Evolutionary conservation across 331 rosid species (phyloP).

Genomic region (Malus hybrid): DNA sequence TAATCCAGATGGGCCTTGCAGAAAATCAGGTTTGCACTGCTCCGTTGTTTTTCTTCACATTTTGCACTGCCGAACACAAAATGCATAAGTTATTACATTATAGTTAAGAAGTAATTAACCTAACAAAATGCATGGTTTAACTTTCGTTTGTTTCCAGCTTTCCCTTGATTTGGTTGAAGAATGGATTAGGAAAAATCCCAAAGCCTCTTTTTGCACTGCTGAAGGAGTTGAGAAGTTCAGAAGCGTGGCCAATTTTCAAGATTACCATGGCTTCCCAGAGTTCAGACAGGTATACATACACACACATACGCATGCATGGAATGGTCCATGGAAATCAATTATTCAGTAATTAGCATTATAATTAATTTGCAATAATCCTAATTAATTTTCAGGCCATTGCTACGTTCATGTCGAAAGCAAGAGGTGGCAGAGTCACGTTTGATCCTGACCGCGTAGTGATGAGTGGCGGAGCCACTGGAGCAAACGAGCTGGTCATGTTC

Average conservation of each 20-base stretch:
- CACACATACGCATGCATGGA: background rate
- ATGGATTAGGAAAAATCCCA: slow-evolving; percentile 63
- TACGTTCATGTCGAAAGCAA: slow-evolving; percentile 67
- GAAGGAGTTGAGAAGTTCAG: slow-evolving; percentile 63
- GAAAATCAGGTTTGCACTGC: slow-evolving; percentile 41
- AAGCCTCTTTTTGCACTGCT: slow-evolving; percentile 71
- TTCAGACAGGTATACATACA: slow-evolving; percentile 47
- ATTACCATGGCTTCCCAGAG: slow-evolving; percentile 74
- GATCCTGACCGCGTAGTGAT: slow-evolving; percentile 66
- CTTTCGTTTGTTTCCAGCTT: slow-evolving; percentile 32
- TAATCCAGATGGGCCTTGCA: slow-evolving; percentile 95
- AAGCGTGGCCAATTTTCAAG: slow-evolving; percentile 67
- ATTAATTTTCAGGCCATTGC: slow-evolving; percentile 54
- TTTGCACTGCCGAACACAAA: too few species aligned
- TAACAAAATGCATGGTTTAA: background rate
- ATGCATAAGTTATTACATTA: background rate
- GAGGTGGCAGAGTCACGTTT: slow-evolving; percentile 69
- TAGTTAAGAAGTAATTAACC: background rate
- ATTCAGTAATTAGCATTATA: background rate
- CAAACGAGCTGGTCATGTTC: slow-evolving; percentile 68
- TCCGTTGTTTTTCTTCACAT: background rate
- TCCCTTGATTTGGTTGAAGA: slow-evolving; percentile 51
- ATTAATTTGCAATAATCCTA: background rate
- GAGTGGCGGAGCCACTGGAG: slow-evolving; percentile 99
- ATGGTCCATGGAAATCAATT: background rate